These are phyloP conservation scores for Vaccinium myrtillus DNA, from an alignment of 148 eudicot species.

Conservation along the genomic window DNA sequence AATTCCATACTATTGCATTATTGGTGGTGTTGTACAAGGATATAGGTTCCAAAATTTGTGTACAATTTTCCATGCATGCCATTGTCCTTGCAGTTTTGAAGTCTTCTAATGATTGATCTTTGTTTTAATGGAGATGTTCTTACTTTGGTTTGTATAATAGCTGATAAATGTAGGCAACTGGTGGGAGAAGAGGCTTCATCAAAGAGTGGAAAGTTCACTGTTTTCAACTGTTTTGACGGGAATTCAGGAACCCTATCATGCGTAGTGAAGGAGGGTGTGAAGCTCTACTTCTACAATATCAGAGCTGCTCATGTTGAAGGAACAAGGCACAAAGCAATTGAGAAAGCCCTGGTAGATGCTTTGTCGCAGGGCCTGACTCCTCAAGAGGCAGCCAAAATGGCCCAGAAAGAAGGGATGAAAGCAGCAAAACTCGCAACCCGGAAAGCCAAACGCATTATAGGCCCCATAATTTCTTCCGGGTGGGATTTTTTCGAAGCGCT, in stretches of 20 bases:
- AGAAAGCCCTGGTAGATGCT: slow-evolving; percentile 48
- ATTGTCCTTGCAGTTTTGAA: background rate
- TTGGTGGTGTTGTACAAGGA: background rate
- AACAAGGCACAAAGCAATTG: slow-evolving; percentile 54
- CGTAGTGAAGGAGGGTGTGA: slow-evolving; percentile 64
- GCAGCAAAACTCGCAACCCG: slow-evolving; percentile 72
- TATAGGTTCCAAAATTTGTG: background rate
- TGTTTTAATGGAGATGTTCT: background rate
- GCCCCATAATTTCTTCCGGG: slow-evolving; percentile 69
- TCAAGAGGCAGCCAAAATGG: slow-evolving; percentile 59
- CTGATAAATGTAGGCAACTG: slow-evolving; percentile 80
- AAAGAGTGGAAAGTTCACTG: slow-evolving; percentile 68
- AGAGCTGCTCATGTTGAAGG: slow-evolving; percentile 64
- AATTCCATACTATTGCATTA: background rate
- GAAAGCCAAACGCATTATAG: slow-evolving; percentile 60
- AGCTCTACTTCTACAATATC: slow-evolving; percentile 61
- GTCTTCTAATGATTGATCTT: background rate
- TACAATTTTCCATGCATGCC: background rate
- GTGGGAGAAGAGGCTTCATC: slow-evolving; percentile 69
- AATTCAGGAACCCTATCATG: slow-evolving; percentile 73
- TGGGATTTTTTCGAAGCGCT: slow-evolving; percentile 93
- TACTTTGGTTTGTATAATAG: slow-evolving; percentile 33
- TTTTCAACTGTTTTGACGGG: slow-evolving; percentile 74
- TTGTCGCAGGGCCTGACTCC: slow-evolving; percentile 52
- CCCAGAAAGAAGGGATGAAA: slow-evolving; percentile 63